These are phyloP conservation scores for Quercus bicolor DNA, from an alignment of 306 rosid genomes.

Conservation along the genomic window DNA sequence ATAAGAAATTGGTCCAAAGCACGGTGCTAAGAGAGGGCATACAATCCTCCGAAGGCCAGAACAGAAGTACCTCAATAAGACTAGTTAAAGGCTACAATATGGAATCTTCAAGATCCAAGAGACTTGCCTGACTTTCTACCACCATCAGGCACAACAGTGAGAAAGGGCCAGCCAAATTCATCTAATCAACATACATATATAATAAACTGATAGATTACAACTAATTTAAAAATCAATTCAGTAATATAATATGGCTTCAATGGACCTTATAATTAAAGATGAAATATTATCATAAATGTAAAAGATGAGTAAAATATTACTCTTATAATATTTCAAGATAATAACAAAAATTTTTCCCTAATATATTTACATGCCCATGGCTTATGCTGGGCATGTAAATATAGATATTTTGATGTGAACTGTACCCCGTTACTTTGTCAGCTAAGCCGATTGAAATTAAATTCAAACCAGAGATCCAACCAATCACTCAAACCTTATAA, in stretches of 20 bases:
- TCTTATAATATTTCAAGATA: not conserved
- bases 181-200: not conserved
- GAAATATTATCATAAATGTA: not conserved
- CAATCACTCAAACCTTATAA: not conserved
- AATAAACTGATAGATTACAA: not conserved
- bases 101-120: not conserved
- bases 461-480: not conserved
- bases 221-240: not conserved
- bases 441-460: not conserved
- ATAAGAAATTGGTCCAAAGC: not conserved
- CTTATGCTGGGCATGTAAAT: not conserved
- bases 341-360: not conserved
- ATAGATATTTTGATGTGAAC: too few relatives aligned
- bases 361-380: not conserved
- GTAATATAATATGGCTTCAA: not conserved
- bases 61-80: not conserved
- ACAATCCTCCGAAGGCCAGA: not conserved
- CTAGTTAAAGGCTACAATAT: not conserved
- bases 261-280: too few relatives aligned
- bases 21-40: not conserved
- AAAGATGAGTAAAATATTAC: not conserved
- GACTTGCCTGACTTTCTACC: not conserved
- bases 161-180: not conserved
- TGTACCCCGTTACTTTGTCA: not conserved
- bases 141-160: not conserved